phyloP scores from a whole-genome alignment of 2,329 filamentous ascomycete species.

The Ophiostoma angusticollis region DNA sequence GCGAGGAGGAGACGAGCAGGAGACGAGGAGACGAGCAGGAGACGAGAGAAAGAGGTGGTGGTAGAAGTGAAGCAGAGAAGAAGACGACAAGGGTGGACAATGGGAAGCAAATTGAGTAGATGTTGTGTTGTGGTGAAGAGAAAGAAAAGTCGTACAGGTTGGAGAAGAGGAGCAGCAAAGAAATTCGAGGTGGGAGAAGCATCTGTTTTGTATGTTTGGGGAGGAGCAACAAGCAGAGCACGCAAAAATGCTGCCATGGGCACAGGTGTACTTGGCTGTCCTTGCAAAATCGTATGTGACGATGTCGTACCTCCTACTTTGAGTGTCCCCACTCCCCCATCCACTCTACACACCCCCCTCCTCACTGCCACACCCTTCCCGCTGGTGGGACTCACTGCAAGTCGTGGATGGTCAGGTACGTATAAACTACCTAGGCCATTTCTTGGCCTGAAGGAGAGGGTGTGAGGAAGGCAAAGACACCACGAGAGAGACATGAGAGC shows the following conservation, averaged over 20 bases:
- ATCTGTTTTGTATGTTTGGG: constrained; percentile 14
- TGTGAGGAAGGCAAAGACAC: not conserved
- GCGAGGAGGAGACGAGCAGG: not conserved
- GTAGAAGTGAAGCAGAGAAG: not conserved
- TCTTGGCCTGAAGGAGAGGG: not conserved
- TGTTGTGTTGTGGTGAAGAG: not conserved
- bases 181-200: constrained; percentile 12
- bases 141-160: not conserved
- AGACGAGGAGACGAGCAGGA: not conserved
- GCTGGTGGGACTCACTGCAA: constrained; percentile 5
- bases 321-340: not conserved
- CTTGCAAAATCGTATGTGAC: constrained; percentile 9
- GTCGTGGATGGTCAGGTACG: constrained; percentile 12
- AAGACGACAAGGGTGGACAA: too few species aligned
- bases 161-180: not conserved
- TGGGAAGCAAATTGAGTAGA: too few species aligned
- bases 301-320: constrained; percentile 7
- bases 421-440: not conserved
- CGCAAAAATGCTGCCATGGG: not conserved
- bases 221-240: too few species aligned
- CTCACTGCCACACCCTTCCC: not conserved
- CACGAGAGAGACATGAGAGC: too few species aligned
- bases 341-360: not conserved
- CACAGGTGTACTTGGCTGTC: constrained; percentile 6
- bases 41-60: not conserved